phyloP scores from a whole-genome alignment of 1,284 basidiomycete species.

The Trametes pubescens region DNA sequence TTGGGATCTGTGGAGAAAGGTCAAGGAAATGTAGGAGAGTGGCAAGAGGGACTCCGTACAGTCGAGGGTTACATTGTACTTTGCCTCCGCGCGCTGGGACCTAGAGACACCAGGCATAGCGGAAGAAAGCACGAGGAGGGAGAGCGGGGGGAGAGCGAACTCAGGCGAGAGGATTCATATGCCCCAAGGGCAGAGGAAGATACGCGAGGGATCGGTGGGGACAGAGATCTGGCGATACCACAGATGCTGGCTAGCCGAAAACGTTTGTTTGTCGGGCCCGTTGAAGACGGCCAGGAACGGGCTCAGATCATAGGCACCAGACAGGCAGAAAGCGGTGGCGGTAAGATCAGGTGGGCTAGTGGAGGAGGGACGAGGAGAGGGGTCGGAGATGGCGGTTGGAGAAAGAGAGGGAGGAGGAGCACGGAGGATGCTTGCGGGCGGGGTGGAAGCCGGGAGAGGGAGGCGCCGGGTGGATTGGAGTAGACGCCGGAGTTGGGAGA shows the following conservation, averaged over 20 bases:
- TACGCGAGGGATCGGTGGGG: constrained; percentile 26
- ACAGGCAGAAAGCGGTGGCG: background rate
- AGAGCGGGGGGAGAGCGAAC: constrained; percentile 4
- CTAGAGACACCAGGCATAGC: constrained; percentile 45
- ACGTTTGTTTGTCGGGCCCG: constrained; percentile 16
- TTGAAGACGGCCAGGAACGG: constrained; percentile 1
- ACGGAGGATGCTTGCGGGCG: constrained; percentile 1
- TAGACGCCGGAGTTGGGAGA: constrained; percentile 10
- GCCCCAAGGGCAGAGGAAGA: constrained; percentile 26
- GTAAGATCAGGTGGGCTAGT: background rate
- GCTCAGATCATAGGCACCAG: constrained; percentile 8
- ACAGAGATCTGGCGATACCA: constrained; percentile 25
- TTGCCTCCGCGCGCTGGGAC: constrained; percentile 61
- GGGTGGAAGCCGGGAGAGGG: constrained; percentile 10
- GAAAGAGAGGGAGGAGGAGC: constrained; percentile 17
- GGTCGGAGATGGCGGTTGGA: constrained; percentile 24
- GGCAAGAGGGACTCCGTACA: constrained; percentile 54
- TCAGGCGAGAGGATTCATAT: constrained; percentile 22
- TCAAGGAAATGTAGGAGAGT: background rate
- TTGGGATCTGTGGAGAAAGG: constrained; percentile 68
- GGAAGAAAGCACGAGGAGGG: background rate
- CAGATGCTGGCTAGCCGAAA: constrained; percentile 9
- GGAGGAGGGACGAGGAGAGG: constrained; percentile 1
- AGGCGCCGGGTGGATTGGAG: constrained; percentile 17
- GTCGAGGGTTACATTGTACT: constrained; percentile 82